Conservation (phyloP, 495 filamentous ascomycete species). For the Darksidea phi region DNA sequence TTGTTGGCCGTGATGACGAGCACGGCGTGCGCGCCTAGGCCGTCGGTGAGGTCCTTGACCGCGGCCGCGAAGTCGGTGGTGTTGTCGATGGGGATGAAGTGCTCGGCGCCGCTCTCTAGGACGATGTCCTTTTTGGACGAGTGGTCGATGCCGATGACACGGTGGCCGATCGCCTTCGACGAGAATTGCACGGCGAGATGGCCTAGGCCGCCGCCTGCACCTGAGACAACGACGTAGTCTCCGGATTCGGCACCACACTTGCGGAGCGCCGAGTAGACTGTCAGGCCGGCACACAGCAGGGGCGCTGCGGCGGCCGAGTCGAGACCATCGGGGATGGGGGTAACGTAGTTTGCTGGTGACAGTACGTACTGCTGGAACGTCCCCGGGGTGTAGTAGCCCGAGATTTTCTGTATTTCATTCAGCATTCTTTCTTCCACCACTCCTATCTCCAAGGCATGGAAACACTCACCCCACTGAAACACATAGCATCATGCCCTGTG, state of each 20-base stretch:
- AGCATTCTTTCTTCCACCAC: not conserved
- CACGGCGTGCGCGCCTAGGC: slow-evolving; percentile 62
- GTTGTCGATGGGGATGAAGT: slow-evolving; percentile 66
- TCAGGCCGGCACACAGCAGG: slow-evolving; percentile 49
- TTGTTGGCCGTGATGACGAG: slow-evolving; percentile 66
- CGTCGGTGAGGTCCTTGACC: slow-evolving; percentile 56
- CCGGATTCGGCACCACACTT: slow-evolving; percentile 60
- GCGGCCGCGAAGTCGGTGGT: slow-evolving; percentile 53
- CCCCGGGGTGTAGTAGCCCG: slow-evolving; percentile 57
- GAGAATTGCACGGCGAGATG: slow-evolving; percentile 67
- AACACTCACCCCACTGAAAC: slow-evolving; percentile 21
- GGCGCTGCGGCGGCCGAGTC: slow-evolving; percentile 61
- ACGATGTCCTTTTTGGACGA: slow-evolving; percentile 62
- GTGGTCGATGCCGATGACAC: slow-evolving; percentile 69
- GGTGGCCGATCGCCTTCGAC: slow-evolving; percentile 59
- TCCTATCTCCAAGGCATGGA: not conserved
- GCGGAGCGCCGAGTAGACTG: slow-evolving; percentile 45
- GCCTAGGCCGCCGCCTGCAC: slow-evolving; percentile 67
- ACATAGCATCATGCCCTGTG: slow-evolving; percentile 28
- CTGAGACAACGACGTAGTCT: slow-evolving; percentile 63
- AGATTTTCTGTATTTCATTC: slow-evolving; percentile 30
- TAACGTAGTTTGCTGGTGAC: slow-evolving; percentile 63
- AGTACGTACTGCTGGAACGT: slow-evolving; percentile 75
- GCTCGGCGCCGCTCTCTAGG: slow-evolving; percentile 61
- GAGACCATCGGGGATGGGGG: slow-evolving; percentile 64